These are phyloP conservation scores for Wallacemonas sp. DNA, from an alignment of 208 protist genomes.

Conservation along the genomic window DNA sequence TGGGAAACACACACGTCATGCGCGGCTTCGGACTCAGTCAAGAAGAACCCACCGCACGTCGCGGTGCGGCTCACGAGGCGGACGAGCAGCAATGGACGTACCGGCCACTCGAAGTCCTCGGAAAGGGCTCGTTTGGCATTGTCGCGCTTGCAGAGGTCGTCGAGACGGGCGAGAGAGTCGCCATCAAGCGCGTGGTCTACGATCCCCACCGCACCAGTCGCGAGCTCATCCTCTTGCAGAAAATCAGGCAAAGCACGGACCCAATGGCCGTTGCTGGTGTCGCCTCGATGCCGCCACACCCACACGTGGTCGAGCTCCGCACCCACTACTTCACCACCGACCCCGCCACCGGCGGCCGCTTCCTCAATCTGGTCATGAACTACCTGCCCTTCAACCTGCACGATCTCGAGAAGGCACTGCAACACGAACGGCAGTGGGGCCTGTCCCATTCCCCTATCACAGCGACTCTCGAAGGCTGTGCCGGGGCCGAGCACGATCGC, in stretches of 20 bases:
- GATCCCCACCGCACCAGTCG: constrained; percentile 98
- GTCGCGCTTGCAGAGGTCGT: constrained; percentile 90
- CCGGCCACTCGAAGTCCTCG: constrained; percentile 60
- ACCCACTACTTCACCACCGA: constrained; percentile 95
- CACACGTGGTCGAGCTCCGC: constrained; percentile 95
- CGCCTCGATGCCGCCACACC: constrained; percentile 63
- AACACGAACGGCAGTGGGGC: constrained; percentile 29
- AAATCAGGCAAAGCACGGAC: constrained; percentile 37
- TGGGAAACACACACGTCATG: too few relatives aligned
- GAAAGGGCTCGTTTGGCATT: constrained; percentile 97
- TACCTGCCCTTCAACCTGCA: constrained; percentile 98
- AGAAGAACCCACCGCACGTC: too few relatives aligned
- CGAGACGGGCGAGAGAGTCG: constrained; percentile 90
- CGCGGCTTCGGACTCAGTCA: too few relatives aligned
- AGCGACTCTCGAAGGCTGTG: constrained; percentile 53
- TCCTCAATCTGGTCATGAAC: constrained; percentile 99
- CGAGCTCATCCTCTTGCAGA: constrained; percentile 97
- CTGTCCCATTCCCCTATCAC: not conserved
- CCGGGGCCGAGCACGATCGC: too few relatives aligned
- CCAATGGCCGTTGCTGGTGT: not conserved
- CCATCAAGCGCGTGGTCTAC: constrained; percentile 98
- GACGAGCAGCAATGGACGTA: constrained; percentile 24
- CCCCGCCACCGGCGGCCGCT: constrained; percentile 89
- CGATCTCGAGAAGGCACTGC: constrained; percentile 88
- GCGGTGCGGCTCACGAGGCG: not conserved